Percentiles rank a stretch among this genome's conserved stretches.
These are phyloP conservation scores for Rhizopogon sp. DNA, from an alignment of 768 basidiomycete species.

Conservation along the genomic window DNA sequence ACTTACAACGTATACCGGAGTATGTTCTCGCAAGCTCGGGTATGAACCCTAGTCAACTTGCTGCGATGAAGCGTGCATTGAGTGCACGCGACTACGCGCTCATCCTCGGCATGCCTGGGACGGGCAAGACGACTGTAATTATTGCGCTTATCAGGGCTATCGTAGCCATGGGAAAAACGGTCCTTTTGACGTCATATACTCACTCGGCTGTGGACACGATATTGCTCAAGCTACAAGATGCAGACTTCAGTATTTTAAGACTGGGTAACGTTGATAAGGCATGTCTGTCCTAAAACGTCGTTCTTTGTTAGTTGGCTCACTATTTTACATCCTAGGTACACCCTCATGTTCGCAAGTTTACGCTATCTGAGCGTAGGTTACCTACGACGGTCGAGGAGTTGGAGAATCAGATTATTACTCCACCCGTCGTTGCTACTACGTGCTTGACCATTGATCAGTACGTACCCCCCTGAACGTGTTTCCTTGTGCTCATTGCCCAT, in stretches of 20 bases:
- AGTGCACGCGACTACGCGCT: conserved; percentile 85
- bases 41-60: conserved; percentile 69
- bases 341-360: conserved; percentile 70
- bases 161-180: conserved; percentile 78
- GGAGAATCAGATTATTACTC: conserved; percentile 77
- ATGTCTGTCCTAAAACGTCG: background rate
- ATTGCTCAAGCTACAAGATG: conserved; percentile 68
- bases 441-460: conserved; percentile 94
- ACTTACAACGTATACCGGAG: conserved; percentile 20
- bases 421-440: conserved; percentile 94
- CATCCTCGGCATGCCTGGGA: conserved; percentile 97
- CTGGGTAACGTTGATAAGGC: conserved; percentile 94
- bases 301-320: background rate
- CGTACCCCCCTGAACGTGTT: conserved; percentile 24
- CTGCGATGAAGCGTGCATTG: conserved; percentile 70
- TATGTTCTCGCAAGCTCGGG: conserved; percentile 27
- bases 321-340: conserved; percentile 55
- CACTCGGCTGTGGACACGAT: conserved; percentile 99
- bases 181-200: conserved; percentile 89
- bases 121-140: conserved; percentile 95
- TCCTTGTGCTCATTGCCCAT: conserved; percentile 4
- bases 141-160: conserved; percentile 80
- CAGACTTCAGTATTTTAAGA: conserved; percentile 72
- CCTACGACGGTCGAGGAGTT: conserved; percentile 76
- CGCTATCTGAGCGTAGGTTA: conserved; percentile 49